A percentile compares a stretch with the other conserved stretches of the same genome.
Evolutionary conservation across 148 eudicot species (phyloP).

Genomic region (Camellia granthamiana): DNA sequence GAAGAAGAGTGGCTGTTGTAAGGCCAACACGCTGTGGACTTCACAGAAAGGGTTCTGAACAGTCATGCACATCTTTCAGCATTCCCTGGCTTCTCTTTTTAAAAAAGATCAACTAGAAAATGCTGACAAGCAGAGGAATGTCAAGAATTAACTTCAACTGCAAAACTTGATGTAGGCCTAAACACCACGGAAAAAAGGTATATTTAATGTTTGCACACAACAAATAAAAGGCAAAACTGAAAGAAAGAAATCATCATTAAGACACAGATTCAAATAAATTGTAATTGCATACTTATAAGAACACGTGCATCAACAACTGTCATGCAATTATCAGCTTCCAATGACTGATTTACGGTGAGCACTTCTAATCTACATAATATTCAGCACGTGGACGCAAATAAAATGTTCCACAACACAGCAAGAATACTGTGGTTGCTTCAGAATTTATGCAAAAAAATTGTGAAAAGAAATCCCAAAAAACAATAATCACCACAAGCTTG

Average conservation of each 20-base stretch:
- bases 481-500: not conserved
- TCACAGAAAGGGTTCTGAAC: slow-evolving; percentile 19
- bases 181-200: not conserved
- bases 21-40: slow-evolving; percentile 14
- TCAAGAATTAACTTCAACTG: not conserved
- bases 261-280: not conserved
- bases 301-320: not conserved
- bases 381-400: not conserved
- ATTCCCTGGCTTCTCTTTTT: slow-evolving; percentile 35
- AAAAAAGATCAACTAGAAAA: slow-evolving; percentile 11
- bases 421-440: not conserved
- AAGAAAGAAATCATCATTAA: not conserved
- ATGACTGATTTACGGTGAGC: not conserved
- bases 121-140: slow-evolving; percentile 2
- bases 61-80: slow-evolving; percentile 46
- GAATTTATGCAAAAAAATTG: not conserved
- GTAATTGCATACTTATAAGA: not conserved
- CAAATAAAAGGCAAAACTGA: not conserved
- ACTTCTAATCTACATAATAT: not conserved
- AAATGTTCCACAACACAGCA: not conserved
- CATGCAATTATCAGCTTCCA: not conserved
- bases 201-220: not conserved
- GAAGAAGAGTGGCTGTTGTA: slow-evolving; percentile 13
- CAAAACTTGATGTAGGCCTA: slow-evolving; percentile 3
- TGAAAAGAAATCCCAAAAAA: not conserved